phyloP scores from a whole-genome alignment of 257 asterid species.

The Echites panduratus region DNA sequence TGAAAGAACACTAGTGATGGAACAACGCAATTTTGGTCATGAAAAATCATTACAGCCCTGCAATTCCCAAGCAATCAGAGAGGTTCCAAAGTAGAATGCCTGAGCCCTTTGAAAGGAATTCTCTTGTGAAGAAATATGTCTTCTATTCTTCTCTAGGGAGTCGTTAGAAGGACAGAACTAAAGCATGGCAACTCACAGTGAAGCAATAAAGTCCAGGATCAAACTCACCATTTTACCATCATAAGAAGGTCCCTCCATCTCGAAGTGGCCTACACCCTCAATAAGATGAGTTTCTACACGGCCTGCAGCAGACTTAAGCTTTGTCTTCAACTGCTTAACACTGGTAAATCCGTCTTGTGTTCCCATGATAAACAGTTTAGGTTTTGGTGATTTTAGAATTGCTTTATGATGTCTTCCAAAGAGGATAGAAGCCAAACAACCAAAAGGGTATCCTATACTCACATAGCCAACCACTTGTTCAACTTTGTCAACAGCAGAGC shows the following conservation, averaged over 20 bases:
- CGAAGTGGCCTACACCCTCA: slow-evolving; percentile 50
- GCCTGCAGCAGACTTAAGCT: slow-evolving; percentile 40
- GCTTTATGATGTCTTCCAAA: slow-evolving; percentile 51
- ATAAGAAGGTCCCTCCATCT: slow-evolving; percentile 51
- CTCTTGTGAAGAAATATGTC: too few relatives aligned
- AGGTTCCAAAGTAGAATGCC: too few relatives aligned
- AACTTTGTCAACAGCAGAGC: slow-evolving; percentile 47
- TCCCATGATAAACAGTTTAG: slow-evolving; percentile 57
- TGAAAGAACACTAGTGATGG: too few relatives aligned
- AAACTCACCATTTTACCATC: slow-evolving; percentile 41
- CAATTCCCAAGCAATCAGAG: too few relatives aligned
- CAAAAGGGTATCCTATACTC: slow-evolving; percentile 58
- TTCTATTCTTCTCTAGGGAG: too few relatives aligned
- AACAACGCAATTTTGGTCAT: too few relatives aligned
- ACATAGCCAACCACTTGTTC: slow-evolving; percentile 47
- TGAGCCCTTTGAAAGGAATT: too few relatives aligned
- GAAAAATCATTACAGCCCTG: too few relatives aligned
- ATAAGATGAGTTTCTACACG: slow-evolving; percentile 37
- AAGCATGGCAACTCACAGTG: slow-evolving; percentile 20
- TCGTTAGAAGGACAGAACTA: too few relatives aligned
- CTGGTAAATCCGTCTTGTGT: slow-evolving; percentile 51
- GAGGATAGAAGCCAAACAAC: slow-evolving; percentile 40
- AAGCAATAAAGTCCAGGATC: slow-evolving; percentile 26
- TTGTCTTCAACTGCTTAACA: slow-evolving; percentile 46
- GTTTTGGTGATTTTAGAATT: slow-evolving; percentile 36